Evolutionary conservation across 257 asterid species (phyloP), one percentile per base, ranked within the genome.

Genomic region (Scutellaria baicalensis): DNA sequence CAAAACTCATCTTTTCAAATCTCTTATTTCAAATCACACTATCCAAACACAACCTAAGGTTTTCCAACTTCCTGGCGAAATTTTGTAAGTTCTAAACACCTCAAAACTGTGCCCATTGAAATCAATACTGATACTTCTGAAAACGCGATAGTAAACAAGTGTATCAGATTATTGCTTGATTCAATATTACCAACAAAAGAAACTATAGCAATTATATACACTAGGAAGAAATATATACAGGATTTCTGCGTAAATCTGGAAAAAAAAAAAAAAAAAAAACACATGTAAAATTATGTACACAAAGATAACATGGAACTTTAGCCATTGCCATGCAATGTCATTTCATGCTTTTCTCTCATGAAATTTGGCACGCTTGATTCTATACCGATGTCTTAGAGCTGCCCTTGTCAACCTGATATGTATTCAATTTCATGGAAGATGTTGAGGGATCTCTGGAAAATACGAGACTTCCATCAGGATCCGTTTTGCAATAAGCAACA

Each of bases 391-490:
- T 81, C 75, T 71, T 42, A 6, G 70, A 20, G 65, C 18, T 66
- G 27, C 43, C 71, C 13, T 54, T 69, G 20, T 70, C 76, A 33
- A 49, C 74, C 17, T 59, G 81, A n/a, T 73, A 77, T 21, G 82
- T 69, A 27, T 27, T 73, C 62, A 64, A 77, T 61, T 79, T 75
- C 79, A 81, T 54, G 55, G 80, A 58, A 54, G 33, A 27, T 27
- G 33, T 1, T 27, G 88, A 78, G 12, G 83, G 84, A 64, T 70
- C 61, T 47, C 83, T 72, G 17, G 84, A 82, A 16, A 94, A 70
- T 21, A 89, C 42, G 47, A 89, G 51, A 77, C 88, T 94, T 57
- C 97, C 99, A 27, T 88, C 86, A 13, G 18, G 44, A 52, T 91
- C 99, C 0, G 59, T 61, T 49, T 36, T 74, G 67, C 66, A 77